These are phyloP conservation scores for Cercophora samala DNA, from an alignment of 495 filamentous ascomycete genomes.

Conservation along the genomic window DNA sequence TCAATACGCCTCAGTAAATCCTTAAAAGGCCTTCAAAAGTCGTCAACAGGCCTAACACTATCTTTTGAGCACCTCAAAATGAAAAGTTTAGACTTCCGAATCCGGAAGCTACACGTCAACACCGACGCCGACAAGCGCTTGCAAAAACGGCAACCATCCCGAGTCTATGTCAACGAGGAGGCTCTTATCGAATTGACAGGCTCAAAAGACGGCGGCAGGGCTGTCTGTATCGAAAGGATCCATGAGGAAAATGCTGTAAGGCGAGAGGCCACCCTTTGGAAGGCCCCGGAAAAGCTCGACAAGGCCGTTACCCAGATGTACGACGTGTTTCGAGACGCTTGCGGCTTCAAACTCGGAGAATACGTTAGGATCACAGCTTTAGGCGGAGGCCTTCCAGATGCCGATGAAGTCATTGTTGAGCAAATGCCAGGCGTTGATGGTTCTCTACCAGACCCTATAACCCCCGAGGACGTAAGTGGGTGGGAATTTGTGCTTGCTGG, in stretches of 20 bases:
- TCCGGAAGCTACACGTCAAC: conserved; percentile 44
- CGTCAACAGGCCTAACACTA: not conserved
- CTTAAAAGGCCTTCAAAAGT: no score
- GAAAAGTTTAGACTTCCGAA: conserved; percentile 44
- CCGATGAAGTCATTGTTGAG: conserved; percentile 40
- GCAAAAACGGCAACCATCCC: conserved; percentile 43
- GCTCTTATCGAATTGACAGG: conserved; percentile 56
- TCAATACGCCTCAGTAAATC: no score
- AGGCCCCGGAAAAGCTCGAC: conserved; percentile 60
- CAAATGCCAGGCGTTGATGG: conserved; percentile 20
- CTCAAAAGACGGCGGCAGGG: conserved; percentile 55
- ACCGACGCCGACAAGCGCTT: conserved; percentile 42
- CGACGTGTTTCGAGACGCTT: conserved; percentile 60
- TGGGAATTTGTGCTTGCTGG: conserved; percentile 35
- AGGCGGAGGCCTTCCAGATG: conserved; percentile 36
- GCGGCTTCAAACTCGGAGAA: conserved; percentile 62
- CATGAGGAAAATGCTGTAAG: conserved; percentile 21
- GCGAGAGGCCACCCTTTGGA: conserved; percentile 64
- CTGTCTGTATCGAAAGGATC: conserved; percentile 50
- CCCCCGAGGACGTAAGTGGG: conserved; percentile 21
- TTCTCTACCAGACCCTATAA: conserved; percentile 14
- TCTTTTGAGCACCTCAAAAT: conserved; percentile 20
- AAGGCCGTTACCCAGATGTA: conserved; percentile 63
- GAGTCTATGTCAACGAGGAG: conserved; percentile 64
- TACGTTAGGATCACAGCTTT: conserved; percentile 50